Base-by-base conservation (phyloP, 345 rosid genomes). In the Linum lewisii region DNA sequence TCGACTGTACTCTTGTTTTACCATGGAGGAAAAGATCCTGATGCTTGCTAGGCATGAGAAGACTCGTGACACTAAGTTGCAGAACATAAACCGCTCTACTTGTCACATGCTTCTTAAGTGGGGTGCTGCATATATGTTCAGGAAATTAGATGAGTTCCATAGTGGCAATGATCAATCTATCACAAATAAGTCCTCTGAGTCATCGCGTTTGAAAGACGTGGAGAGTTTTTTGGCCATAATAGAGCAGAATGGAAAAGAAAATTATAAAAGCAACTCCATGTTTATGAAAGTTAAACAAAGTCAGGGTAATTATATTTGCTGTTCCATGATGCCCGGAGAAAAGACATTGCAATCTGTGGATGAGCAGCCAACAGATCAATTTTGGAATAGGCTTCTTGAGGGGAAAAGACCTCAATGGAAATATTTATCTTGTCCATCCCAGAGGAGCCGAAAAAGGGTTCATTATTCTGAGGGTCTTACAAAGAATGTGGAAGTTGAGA, bases 11-110 rank as follows among this genome's bases (percentile, higher is more conserved):
- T 75, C 88, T 8, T 60, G 76, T 55, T 84, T 58, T 63, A 89
- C 99, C 0, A 79, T 84, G 58, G 99, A 93, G 76, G 97, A 93
- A 74, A 85, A 76, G 67, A 71, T 66, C 57, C 73, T 93, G 74
- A 73, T 87, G 67, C 74, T 85, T 65, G 86, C 94, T 55, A 82
- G 78, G 77, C 78, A 81, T 61, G 78, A 69, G 60, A 81, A 73
- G 67, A 53, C 63, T 55, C 67, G 72, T 52, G 82, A 82, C 57
- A 69, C 71, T 68, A 63, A 60, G 61, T 25, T 69, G 14, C 86
- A 79, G 74, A 75, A 66, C 63, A 66, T 76, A 69, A 77, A 26
- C 69, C 77, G 73, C 15, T 29, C 58, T 64, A 68, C 70, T 54
- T 68, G 67, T 54, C 97, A 89, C 34, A 63, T 58, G 66, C 75